Evolutionary conservation across 139 green algal genomes (phyloP), one percentile per base, ranked within the genome.

Genomic region (Asterochloris erici): DNA sequence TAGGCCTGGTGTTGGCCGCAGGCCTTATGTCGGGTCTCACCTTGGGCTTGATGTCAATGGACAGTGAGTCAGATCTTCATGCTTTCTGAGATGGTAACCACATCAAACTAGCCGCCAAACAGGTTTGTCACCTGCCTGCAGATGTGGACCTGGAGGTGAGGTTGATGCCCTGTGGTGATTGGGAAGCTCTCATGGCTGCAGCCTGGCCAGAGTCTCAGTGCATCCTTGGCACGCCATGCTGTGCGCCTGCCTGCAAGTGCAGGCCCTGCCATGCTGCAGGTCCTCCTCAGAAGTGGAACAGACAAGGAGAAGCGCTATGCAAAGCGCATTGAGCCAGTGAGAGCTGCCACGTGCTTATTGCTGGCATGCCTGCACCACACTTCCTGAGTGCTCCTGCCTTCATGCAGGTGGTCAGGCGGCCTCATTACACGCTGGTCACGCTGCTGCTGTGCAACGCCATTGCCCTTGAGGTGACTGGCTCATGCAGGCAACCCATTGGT

Each of bases 371-470:
- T 60, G 63, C 60, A 71, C 15, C 64, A 47, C 21, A 14, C 26
- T 24, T 82, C 63, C 63, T 24, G 23, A 76, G 1, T 54, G 23
- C 70, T 54, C 16, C 70, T 27, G 88, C 66, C 21, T 88, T 63
- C 38, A 68, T 83, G 27, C 87, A 87, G 23, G 78, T 92, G 38
- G 74, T 94, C 16, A 60, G n/a, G 21, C 85, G 84, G 38, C 90
- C 86, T 27, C 90, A 94, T 79, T 73, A 77, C 23, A 83, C 92
- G 38, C 84, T 94, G 12, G 88, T 91, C 17, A 92, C 90, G 23
- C 86, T 94, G 63, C 78, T 94, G 61, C 74, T 94, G 17, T 90
- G 84, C 77, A 94, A 94, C 83, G 86, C 89, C 14, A 68, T 78
- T 61, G 89, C 89, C n/a, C 77, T 85, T 17, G 90, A 93, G 84